Base-by-base conservation (phyloP, 2,329 filamentous ascomycete genomes). In the Verticillium nonalfalfae region DNA sequence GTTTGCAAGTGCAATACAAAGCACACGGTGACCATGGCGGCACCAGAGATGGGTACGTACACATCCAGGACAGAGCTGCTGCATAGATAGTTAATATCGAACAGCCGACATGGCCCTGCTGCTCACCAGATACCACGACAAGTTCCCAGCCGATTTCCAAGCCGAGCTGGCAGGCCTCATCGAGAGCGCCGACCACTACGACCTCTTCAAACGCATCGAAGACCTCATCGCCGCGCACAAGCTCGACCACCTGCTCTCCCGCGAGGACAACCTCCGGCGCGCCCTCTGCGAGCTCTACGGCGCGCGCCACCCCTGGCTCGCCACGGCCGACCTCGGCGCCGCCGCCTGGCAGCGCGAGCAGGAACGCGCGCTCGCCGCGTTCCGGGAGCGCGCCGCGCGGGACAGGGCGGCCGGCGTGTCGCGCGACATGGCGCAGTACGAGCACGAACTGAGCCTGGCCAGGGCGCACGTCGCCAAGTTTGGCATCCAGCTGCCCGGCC, bases 191-290 rank as follows among this genome's bases (percentile, higher is more conserved):
- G 35, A 63, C 5, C 58, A 63, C 34, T 57, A 58, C n/a, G 33
- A 21, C 21, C 58, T 65, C 33, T 65, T 64, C 45, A 52, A 55
- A 13, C 61, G 60, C 45, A n/a, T 65, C 0, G 64, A 65, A 21
- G 35, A 50, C 26, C 64, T 65, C 31, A 33, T 65, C 21, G 34
- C 39, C 2, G 58, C 58, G 4, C 61, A 58, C n/a, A 45, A 45
- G 33, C 33, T 64, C 13, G 63, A 65, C 57, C 39, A 36, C 26
- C 4, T 60, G 5, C 58, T 65, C 15, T 31, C 11, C 10, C 26
- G 33, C 3, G 45, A 63, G 31, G 21, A 54, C 7, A 35, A 33
- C 11, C 63, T 65, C 40, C 57, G 59, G 4, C 31, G 21, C 21
- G 40, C 61, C 18, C 52, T 62, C 11, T 58, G 57, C n/a, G 50